Base-by-base conservation (phyloP, 1,284 basidiomycete species). In the Tremellales sp. region DNA sequence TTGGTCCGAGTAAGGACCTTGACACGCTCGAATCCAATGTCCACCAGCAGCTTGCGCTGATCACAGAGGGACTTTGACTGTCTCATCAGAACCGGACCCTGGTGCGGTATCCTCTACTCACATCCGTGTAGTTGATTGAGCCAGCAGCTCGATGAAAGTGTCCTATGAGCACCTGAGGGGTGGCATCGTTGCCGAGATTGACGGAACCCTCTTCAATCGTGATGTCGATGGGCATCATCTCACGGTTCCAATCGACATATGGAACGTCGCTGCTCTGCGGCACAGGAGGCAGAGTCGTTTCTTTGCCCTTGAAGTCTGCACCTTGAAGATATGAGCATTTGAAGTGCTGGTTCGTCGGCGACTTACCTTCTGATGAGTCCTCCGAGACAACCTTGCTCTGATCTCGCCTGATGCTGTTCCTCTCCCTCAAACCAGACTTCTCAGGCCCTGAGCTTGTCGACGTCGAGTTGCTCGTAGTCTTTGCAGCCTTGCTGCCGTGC, bases 181-280 rank as follows among this genome's bases (percentile, higher is more conserved):
- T 92, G 0, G 90, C 87, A 21, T 82, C 75, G 70, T 91, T 94
- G 7, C 91, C 91, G 29, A 85, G 80, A 10, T 87, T 81, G 40
- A 96, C 81, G 11, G 84, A 84, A 15, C 88, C 87, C 45, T 84
- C 87, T 17, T 77, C 76, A 13, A 85, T 78, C 50, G 83, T 80
- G 43, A 94, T 77, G 31, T 88, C 87, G 49, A 93, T 68, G 0
- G 91, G 91, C 7, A 94, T 74, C 12, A 90, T 73, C 62, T 90
- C 86, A 57, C 84, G 86, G 23, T 69, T 58, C 67, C 67, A 71
- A 45, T 62, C 62, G 15, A 73, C 54, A 1, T 62, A 59, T 36
- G 33, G 33, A 6, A 6, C 33, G 13, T 15, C 13, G 15, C 33
- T 36, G 19, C 4, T 15, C 13, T 36, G 33, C 4, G 33, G n/a